These are phyloP conservation scores for Phaeosphaeriaceae sp. DNA, from an alignment of 2,329 filamentous ascomycete species.

Conservation along the genomic window DNA sequence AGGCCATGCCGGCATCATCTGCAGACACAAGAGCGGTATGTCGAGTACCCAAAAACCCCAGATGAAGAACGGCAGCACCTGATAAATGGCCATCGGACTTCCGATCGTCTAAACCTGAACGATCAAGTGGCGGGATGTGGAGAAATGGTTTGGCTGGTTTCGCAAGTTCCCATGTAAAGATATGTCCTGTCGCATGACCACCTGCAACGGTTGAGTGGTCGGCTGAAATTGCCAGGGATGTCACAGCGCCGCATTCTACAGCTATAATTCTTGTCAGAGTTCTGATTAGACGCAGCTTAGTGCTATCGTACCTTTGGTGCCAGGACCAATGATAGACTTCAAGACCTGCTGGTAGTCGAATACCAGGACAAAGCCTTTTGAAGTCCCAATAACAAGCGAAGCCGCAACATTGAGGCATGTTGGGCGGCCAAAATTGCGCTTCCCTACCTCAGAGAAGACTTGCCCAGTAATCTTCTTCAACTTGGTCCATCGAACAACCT, in stretches of 20 bases:
- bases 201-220: conserved; percentile 92
- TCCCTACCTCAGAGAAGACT: conserved; percentile 90
- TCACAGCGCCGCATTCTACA: conserved; percentile 87
- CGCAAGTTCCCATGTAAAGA: conserved; percentile 95
- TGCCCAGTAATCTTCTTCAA: conserved; percentile 88
- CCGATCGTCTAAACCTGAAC: conserved; percentile 69
- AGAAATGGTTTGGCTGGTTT: conserved; percentile 87
- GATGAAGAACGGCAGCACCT: conserved; percentile 79
- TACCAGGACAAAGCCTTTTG: conserved; percentile 91
- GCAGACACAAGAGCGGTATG: conserved; percentile 95
- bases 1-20: conserved; percentile 95
- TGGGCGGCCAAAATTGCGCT: conserved; percentile 88
- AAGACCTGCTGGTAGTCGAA: conserved; percentile 98
- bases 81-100: conserved; percentile 83
- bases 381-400: conserved; percentile 87
- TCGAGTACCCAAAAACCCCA: conserved; percentile 93
- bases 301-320: conserved; percentile 76
- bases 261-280: conserved; percentile 63
- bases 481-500: conserved; percentile 95
- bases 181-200: conserved; percentile 87
- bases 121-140: conserved; percentile 79
- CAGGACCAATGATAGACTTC: conserved; percentile 91
- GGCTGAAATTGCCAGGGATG: conserved; percentile 86
- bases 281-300: background rate
- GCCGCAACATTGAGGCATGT: conserved; percentile 90